These are phyloP conservation scores for Golubevia pallescens DNA, from an alignment of 1,284 basidiomycete species.

Conservation along the genomic window DNA sequence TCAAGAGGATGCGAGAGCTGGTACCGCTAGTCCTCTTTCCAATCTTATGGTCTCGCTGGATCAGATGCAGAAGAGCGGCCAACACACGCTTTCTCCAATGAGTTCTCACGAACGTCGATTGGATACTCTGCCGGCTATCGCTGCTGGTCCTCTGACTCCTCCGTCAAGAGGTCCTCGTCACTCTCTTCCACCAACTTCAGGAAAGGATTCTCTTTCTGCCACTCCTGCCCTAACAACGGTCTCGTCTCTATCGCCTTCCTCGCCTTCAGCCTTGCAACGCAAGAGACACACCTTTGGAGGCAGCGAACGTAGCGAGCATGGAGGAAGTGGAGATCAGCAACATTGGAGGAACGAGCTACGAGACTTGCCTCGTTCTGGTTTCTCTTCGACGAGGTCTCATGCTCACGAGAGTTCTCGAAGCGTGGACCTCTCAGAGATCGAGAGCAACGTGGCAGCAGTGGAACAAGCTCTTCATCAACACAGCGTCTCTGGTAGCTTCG, in stretches of 20 bases:
- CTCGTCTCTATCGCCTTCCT: not conserved
- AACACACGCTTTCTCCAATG: not conserved
- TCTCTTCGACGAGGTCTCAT: not conserved
- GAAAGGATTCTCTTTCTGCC: not conserved
- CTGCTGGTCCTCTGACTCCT: not conserved
- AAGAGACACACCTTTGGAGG: not conserved
- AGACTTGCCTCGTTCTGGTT: not conserved
- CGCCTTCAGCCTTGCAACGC: not conserved
- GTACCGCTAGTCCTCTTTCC: not conserved
- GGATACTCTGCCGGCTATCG: not conserved
- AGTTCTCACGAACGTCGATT: not conserved
- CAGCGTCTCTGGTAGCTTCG: constrained; percentile 13
- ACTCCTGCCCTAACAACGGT: not conserved
- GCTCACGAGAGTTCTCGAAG: not conserved
- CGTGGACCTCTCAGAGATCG: constrained; percentile 9
- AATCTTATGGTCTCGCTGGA: not conserved
- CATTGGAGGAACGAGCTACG: not conserved
- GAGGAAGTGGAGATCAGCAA: not conserved
- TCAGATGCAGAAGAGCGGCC: not conserved
- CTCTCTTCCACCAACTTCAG: not conserved
- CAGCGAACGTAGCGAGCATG: not conserved
- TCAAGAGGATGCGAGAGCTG: not conserved
- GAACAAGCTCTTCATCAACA: constrained; percentile 15
- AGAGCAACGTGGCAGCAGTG: constrained; percentile 12
- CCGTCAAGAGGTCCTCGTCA: not conserved